phyloP scores from a whole-genome alignment of 129 eudicot genomes.

The Centrapalus pauciflorus region DNA sequence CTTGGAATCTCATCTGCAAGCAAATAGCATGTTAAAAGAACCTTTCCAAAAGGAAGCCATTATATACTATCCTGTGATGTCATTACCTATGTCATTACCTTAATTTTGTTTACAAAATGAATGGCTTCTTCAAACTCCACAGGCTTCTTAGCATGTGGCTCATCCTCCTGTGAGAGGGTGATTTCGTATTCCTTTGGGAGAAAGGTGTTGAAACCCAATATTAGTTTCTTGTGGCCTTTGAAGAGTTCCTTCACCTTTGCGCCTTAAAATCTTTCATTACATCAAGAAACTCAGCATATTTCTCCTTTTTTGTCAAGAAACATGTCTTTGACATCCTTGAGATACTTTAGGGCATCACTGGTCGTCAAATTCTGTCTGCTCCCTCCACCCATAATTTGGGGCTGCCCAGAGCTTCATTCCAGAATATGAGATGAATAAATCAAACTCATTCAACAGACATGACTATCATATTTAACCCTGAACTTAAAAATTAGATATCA shows the following conservation, averaged over 20 bases:
- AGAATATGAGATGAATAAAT: not conserved
- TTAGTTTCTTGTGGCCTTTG: constrained; percentile 59
- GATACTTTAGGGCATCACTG: constrained; percentile 69
- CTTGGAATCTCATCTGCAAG: constrained; percentile 77
- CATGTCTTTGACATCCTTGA: constrained; percentile 68
- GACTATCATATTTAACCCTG: not conserved
- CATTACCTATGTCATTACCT: too few species aligned
- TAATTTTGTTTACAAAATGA: constrained; percentile 67
- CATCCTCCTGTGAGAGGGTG: constrained; percentile 53
- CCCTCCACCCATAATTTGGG: constrained; percentile 52
- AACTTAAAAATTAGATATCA: not conserved
- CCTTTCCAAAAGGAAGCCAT: not conserved
- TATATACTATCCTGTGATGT: not conserved
- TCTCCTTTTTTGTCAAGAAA: constrained; percentile 59
- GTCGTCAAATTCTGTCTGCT: constrained; percentile 48
- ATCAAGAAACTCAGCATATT: constrained; percentile 79
- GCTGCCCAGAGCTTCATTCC: constrained; percentile 53
- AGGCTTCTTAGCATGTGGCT: constrained; percentile 51
- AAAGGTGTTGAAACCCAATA: constrained; percentile 90
- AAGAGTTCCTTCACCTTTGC: constrained; percentile 83
- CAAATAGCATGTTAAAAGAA: constrained; percentile 7
- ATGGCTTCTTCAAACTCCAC: constrained; percentile 75
- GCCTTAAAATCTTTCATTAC: constrained; percentile 86
- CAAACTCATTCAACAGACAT: constrained; percentile 6
- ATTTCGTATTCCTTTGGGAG: constrained; percentile 81